Base-by-base conservation (phyloP, 495 filamentous ascomycete genomes). In the Usnea hakonensis region DNA sequence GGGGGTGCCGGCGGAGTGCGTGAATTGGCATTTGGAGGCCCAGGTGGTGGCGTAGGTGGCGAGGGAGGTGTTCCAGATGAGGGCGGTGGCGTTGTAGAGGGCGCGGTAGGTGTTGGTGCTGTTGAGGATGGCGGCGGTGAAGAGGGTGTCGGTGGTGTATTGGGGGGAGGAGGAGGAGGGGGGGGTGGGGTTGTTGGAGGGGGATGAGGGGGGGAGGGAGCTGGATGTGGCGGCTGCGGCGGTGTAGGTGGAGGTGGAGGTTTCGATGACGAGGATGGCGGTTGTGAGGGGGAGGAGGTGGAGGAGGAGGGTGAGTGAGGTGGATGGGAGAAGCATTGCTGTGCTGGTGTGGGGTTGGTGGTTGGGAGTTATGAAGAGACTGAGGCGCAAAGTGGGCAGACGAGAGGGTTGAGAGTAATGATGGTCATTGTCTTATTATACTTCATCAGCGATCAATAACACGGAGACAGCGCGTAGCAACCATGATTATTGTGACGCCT, bases 31-130 rank as follows among this genome's bases (percentile, higher is more conserved):
- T 6, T 52, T 63, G 2, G 78, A 62, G 0, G 78, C 79, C 76
- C 79, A 85, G 19, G 77, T 61, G 41, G 66, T 58, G 9, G 87
- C 86, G 66, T 81, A 87, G 10, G 71, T 57, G 1, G 79, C 81
- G 11, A 89, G 73, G 0, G 83, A 85, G 5, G 72, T 64, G 73
- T 95, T 91, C 87, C 88, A 95, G 17, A 61, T 62, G 17, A 92
- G 66, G 5, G 75, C 59, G 0, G 72, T 73, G 38, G 88, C 88
- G 65, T 86, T 83, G 74, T 92, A 85, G 54, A 80, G 70, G 2
- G 62, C 35, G 23, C 90, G 86, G 74, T 87, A 91, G 55, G 75
- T 70, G 70, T 94, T 93, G 44, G 81, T 88, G 68, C 76, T 77
- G 68, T 83, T 81, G 32, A 94, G 78, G 57, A 89, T 76, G 10